A percentile compares a stretch with the other conserved stretches of the same genome.
These are phyloP conservation scores for Agaricus subrufescens DNA, from an alignment of 768 basidiomycete species.

Conservation along the genomic window DNA sequence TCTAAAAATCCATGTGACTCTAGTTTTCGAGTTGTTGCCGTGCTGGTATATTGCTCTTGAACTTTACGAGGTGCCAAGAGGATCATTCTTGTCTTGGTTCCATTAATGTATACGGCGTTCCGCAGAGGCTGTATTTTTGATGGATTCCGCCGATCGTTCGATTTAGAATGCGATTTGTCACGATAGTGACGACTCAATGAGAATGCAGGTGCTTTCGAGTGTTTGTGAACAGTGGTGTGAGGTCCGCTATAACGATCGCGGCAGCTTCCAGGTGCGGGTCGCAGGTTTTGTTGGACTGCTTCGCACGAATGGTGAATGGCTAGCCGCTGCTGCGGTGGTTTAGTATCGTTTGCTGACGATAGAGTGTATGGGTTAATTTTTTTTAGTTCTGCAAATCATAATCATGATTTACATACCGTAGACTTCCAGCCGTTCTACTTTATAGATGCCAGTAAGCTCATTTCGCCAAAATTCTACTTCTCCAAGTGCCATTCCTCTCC, in stretches of 20 bases:
- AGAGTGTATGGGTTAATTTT: neutral
- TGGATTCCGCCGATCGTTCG: conserved; percentile 15
- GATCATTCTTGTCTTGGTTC: conserved; percentile 44
- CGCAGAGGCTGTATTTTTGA: conserved; percentile 18
- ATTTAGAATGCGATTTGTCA: conserved; percentile 13
- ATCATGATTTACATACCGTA: neutral
- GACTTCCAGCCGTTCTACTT: conserved; percentile 15
- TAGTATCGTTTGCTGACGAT: conserved; percentile 6
- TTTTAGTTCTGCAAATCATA: neutral
- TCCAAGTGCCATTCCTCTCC: conserved; percentile 47
- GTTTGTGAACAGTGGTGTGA: conserved; percentile 70
- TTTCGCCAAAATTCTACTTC: conserved; percentile 67
- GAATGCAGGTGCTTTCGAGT: conserved; percentile 75
- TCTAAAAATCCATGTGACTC: conserved; percentile 64
- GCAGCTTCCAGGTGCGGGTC: conserved; percentile 26
- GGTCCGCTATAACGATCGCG: conserved; percentile 51
- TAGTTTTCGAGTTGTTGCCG: conserved; percentile 64
- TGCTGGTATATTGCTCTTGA: conserved; percentile 77
- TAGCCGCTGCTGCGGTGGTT: conserved; percentile 57
- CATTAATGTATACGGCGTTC: conserved; percentile 15
- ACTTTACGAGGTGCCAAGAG: conserved; percentile 70
- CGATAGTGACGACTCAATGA: conserved; percentile 69
- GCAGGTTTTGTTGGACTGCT: neutral
- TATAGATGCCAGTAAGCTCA: conserved; percentile 58
- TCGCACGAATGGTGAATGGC: conserved; percentile 48